Conservation (phyloP, 495 filamentous ascomycete species). For the Aspergillus avenaceus region DNA sequence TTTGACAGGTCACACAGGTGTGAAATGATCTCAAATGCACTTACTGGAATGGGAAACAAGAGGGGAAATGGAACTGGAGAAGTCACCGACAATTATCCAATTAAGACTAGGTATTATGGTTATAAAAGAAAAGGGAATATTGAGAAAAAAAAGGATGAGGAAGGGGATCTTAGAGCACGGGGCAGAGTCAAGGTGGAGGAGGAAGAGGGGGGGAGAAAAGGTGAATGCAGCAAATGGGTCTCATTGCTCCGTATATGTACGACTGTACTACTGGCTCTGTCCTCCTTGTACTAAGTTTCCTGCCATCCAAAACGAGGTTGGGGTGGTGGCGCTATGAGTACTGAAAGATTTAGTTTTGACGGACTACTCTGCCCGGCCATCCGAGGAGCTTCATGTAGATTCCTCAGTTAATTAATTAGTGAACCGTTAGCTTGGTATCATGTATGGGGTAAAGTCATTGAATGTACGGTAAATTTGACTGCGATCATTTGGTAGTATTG, state of each 20-base stretch:
- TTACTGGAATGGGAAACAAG: not conserved
- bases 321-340: constrained; percentile 22
- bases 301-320: constrained; percentile 12
- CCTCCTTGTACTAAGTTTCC: constrained; percentile 4
- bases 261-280: constrained; percentile 12
- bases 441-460: too few relatives aligned
- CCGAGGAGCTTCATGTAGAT: constrained; percentile 5
- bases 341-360: constrained; percentile 12
- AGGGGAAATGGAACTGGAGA: not conserved
- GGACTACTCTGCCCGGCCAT: constrained; percentile 3
- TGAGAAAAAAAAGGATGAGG: not conserved
- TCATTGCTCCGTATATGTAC: constrained; percentile 14
- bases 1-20: not conserved
- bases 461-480: too few relatives aligned
- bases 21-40: not conserved
- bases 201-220: constrained; percentile 10
- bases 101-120: too few relatives aligned
- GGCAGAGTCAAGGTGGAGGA: constrained; percentile 7
- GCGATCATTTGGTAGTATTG: too few relatives aligned
- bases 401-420: not conserved
- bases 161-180: not conserved
- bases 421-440: not conserved
- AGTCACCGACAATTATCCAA: too few relatives aligned
- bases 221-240: constrained; percentile 1
- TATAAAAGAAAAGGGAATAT: too few relatives aligned